phyloP scores from a whole-genome alignment of 352 stramenopile species.

The Phytophthora uliginosa region DNA sequence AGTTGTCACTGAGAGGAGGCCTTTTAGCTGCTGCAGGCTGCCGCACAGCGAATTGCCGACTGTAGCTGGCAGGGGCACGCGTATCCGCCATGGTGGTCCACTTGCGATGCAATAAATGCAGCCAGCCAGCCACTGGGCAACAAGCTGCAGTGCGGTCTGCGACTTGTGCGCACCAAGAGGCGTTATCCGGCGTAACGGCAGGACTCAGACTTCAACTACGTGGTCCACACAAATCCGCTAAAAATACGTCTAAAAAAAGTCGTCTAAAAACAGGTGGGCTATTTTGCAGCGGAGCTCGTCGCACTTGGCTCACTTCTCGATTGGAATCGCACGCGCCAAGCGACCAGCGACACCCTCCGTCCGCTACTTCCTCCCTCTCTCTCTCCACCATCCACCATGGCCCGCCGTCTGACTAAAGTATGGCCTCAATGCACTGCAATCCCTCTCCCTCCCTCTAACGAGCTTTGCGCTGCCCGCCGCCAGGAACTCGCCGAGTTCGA shows the following conservation, averaged over 20 bases:
- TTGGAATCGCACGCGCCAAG: slow-evolving; percentile 27
- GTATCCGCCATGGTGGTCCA: slow-evolving; percentile 8
- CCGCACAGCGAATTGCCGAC: slow-evolving; percentile 32
- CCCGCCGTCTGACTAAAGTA: slow-evolving; percentile 87
- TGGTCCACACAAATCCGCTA: slow-evolving; percentile 15
- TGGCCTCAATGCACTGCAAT: background rate
- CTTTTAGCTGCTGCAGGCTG: slow-evolving; percentile 19
- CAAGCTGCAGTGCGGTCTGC: slow-evolving; percentile 4
- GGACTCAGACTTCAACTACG: slow-evolving; percentile 22
- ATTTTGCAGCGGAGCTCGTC: slow-evolving; percentile 10
- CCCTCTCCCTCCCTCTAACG: background rate
- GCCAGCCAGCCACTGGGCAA: background rate
- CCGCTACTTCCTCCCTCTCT: background rate
- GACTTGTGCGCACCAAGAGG: slow-evolving; percentile 32
- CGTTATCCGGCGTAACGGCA: slow-evolving; percentile 21
- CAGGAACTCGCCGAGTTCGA: slow-evolving; percentile 91
- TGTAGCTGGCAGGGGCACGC: slow-evolving; percentile 22
- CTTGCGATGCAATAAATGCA: background rate
- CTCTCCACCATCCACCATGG: slow-evolving; percentile 50
- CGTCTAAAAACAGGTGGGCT: slow-evolving; percentile 14
- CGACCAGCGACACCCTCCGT: background rate
- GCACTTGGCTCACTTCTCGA: slow-evolving; percentile 37
- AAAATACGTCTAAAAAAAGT: slow-evolving; percentile 29
- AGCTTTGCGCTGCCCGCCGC: slow-evolving; percentile 1
- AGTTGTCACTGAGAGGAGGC: slow-evolving; percentile 10